Evolutionary conservation across 2,329 filamentous ascomycete species (phyloP).

Genomic region (Colletotrichum tropicicola): DNA sequence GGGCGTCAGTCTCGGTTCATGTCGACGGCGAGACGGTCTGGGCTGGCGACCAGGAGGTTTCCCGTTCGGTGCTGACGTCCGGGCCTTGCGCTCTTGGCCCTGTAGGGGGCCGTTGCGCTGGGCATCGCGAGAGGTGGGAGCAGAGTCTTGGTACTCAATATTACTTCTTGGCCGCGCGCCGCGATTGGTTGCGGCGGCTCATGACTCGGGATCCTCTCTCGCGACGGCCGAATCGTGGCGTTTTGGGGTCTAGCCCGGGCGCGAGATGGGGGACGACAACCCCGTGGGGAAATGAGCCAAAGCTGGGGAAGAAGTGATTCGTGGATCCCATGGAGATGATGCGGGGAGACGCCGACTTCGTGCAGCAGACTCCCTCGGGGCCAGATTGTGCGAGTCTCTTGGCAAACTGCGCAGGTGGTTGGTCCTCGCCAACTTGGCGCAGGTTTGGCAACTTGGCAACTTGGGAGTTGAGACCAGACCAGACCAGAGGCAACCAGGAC

Average conservation of each 20-base stretch:
- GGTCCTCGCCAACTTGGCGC: neutral
- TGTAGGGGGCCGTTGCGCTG: neutral
- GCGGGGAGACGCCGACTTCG: neutral
- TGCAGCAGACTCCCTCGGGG: neutral
- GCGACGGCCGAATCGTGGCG: neutral
- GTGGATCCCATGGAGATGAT: conserved; percentile 2
- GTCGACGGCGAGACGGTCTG: neutral
- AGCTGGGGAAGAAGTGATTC: neutral
- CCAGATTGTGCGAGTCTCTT: neutral
- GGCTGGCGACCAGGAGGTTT: neutral
- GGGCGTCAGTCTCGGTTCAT: neutral
- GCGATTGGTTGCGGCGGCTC: neutral
- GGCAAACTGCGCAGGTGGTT: neutral
- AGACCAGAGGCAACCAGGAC: no score
- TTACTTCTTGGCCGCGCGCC: neutral
- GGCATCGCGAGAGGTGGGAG: neutral
- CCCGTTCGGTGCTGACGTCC: neutral
- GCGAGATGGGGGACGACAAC: neutral
- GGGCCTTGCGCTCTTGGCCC: neutral
- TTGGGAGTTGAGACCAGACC: conserved; percentile 1
- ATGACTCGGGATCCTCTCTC: neutral
- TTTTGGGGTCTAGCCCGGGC: neutral
- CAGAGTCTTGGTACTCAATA: neutral
- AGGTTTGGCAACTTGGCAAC: conserved; percentile 6
- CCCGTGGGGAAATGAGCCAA: neutral